phyloP scores from a whole-genome alignment of 352 stramenopile genomes.

The Blastocystis hominis region DNA sequence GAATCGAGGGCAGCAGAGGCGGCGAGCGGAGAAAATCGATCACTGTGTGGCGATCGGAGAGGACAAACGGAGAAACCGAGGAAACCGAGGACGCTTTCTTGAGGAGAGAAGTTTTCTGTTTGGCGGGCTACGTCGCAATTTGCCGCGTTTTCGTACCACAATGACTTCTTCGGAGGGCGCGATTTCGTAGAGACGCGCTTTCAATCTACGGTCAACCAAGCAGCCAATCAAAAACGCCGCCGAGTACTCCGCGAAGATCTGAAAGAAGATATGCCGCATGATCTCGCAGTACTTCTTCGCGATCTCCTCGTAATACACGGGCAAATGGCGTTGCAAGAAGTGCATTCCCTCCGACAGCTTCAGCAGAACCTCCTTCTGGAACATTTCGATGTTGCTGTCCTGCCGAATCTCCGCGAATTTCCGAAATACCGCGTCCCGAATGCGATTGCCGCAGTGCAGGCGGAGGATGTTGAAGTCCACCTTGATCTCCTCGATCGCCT shows the following conservation, averaged over 20 bases:
- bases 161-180: background rate
- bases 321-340: background rate
- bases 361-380: constrained; percentile 37
- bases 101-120: background rate
- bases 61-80: background rate
- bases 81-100: background rate
- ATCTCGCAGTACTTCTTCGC: background rate
- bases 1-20: background rate
- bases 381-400: constrained; percentile 45
- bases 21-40: background rate
- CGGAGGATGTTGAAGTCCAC: constrained; percentile 28
- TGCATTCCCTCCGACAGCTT: background rate
- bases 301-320: constrained; percentile 4
- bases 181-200: background rate
- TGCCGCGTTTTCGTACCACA: background rate
- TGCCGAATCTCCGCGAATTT: background rate
- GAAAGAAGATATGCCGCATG: background rate
- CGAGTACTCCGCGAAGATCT: constrained; percentile 2
- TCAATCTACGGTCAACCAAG: background rate
- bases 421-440: constrained; percentile 10
- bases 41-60: background rate
- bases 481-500: constrained; percentile 1
- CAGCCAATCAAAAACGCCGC: background rate
- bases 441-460: constrained; percentile 24
- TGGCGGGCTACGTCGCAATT: background rate